phyloP scores from a whole-genome alignment of 257 asterid genomes.

The Leptodermis oblonga region DNA sequence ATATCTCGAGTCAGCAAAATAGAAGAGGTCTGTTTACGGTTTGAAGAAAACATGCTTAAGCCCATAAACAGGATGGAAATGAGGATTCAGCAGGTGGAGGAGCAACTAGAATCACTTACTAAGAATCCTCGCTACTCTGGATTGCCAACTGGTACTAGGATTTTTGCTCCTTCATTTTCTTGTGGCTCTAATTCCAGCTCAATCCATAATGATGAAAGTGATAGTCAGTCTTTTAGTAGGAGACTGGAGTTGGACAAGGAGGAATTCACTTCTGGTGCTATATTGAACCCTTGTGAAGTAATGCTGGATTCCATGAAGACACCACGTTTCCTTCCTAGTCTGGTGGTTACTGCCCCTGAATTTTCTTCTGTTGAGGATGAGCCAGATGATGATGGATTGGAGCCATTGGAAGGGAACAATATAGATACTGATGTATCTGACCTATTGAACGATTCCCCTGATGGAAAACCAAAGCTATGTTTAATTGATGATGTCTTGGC shows the following conservation, averaged over 20 bases:
- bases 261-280: conserved; percentile 31
- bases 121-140: conserved; percentile 39
- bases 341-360: conserved; percentile 69
- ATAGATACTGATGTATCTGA: conserved; percentile 31
- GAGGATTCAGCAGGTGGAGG: conserved; percentile 74
- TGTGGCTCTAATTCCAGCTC: conserved; percentile 62
- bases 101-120: conserved; percentile 61
- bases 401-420: conserved; percentile 24
- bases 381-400: conserved; percentile 36
- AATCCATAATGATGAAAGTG: conserved; percentile 37
- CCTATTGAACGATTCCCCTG: conserved; percentile 33
- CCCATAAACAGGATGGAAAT: conserved; percentile 78
- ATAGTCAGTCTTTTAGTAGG: conserved; percentile 32
- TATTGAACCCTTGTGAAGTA: conserved; percentile 28
- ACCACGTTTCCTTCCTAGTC: conserved; percentile 42
- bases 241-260: conserved; percentile 41
- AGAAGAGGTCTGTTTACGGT: conserved; percentile 78
- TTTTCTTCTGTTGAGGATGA: conserved; percentile 56
- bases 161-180: conserved; percentile 74
- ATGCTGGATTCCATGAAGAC: conserved; percentile 20
- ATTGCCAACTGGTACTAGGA: conserved; percentile 47
- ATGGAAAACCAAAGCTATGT: conserved; percentile 33
- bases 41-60: conserved; percentile 78
- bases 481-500: conserved; percentile 78
- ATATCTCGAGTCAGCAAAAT: conserved; percentile 64